phyloP scores from a whole-genome alignment of 2,329 filamentous ascomycete genomes.

The Curvularia lunata region DNA sequence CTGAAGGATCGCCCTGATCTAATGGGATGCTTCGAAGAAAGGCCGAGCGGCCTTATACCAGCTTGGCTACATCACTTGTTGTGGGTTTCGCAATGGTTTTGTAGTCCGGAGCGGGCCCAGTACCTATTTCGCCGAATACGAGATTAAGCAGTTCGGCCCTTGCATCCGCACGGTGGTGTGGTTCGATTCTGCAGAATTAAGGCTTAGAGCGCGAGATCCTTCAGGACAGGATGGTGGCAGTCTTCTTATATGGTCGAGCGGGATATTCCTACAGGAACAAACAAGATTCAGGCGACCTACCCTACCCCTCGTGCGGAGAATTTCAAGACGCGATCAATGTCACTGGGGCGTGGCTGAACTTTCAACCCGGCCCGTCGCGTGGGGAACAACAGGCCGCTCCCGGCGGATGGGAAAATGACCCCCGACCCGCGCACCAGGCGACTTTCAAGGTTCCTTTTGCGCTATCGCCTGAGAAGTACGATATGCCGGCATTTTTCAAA shows the following conservation, averaged over 20 bases:
- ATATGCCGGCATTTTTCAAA: not conserved
- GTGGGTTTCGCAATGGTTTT: not conserved
- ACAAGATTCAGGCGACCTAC: not conserved
- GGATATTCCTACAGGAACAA: not conserved
- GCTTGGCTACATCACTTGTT: not conserved
- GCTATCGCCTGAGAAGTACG: not conserved
- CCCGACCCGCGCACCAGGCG: not conserved
- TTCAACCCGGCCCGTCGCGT: constrained; percentile 7
- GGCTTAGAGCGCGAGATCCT: not conserved
- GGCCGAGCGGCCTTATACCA: constrained; percentile 2
- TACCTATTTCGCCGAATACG: not conserved
- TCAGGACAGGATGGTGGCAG: not conserved
- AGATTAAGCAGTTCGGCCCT: not conserved
- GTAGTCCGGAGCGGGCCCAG: not conserved
- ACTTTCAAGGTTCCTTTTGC: not conserved
- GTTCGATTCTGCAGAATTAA: not conserved
- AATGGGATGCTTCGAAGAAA: not conserved
- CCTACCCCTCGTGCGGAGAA: too few species aligned
- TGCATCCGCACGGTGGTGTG: constrained; percentile 2
- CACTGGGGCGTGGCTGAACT: not conserved
- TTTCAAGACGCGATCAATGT: not conserved
- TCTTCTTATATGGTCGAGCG: not conserved
- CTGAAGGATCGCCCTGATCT: not conserved
- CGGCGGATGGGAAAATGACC: constrained; percentile 2
- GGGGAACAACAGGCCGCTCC: constrained; percentile 2